Percentiles rank a stretch among this genome's conserved stretches.
These are phyloP conservation scores for Curvularia sp. DNA, from an alignment of 2,329 filamentous ascomycete genomes.

Conservation along the genomic window DNA sequence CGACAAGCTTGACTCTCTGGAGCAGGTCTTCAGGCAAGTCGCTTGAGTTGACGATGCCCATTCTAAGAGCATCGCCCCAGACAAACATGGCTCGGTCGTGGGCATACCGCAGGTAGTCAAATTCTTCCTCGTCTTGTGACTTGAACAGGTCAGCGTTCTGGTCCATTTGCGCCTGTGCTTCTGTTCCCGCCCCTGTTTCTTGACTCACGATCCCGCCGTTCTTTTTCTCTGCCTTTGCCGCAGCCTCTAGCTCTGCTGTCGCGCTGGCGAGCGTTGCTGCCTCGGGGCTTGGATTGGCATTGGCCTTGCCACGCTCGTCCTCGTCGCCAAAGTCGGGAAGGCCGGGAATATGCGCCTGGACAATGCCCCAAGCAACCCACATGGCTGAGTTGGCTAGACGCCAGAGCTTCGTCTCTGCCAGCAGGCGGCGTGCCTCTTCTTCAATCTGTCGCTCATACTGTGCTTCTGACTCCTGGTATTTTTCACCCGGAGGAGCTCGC, in stretches of 20 bases:
- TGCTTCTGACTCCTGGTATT: constrained; percentile 56
- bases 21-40: constrained; percentile 76
- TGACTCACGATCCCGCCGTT: constrained; percentile 39
- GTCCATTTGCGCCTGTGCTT: constrained; percentile 33
- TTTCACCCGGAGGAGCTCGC: constrained; percentile 47
- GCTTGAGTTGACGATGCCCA: constrained; percentile 77
- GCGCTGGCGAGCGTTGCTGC: constrained; percentile 41
- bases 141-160: constrained; percentile 52
- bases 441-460: constrained; percentile 67
- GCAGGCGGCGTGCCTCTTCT: constrained; percentile 70
- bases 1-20: constrained; percentile 71
- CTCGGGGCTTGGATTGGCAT: constrained; percentile 22
- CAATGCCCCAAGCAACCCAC: constrained; percentile 96
- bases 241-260: constrained; percentile 29
- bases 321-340: constrained; percentile 61
- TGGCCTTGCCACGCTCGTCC: constrained; percentile 19
- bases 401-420: constrained; percentile 85
- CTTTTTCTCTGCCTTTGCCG: constrained; percentile 28
- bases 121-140: constrained; percentile 70
- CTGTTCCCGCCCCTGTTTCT: constrained; percentile 32
- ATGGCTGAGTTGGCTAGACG: constrained; percentile 83
- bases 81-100: constrained; percentile 92
- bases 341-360: constrained; percentile 87
- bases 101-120: constrained; percentile 91
- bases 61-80: constrained; percentile 83